Percentiles rank a stretch among this genome's conserved stretches.
These are phyloP conservation scores for Pichia sp. DNA, from an alignment of 1,139 yeast species.

Conservation along the genomic window DNA sequence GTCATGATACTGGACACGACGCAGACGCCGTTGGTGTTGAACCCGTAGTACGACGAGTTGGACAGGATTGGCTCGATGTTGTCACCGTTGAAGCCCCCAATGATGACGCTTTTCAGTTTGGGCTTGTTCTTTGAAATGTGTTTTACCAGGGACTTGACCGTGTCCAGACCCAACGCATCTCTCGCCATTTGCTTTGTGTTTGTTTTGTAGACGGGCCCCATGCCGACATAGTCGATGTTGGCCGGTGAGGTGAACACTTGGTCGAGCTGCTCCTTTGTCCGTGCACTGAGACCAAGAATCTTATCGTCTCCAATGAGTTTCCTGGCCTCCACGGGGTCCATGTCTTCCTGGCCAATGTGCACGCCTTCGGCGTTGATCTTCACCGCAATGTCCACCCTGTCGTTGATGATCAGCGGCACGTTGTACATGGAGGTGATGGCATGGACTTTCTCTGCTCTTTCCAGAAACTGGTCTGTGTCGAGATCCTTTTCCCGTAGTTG, in stretches of 20 bases:
- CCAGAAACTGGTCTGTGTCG: slow-evolving; percentile 62
- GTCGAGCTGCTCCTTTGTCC: slow-evolving; percentile 50
- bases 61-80: slow-evolving; percentile 54
- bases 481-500: slow-evolving; percentile 78
- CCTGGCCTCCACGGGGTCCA: slow-evolving; percentile 60
- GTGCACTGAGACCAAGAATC: slow-evolving; percentile 76
- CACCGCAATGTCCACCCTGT: slow-evolving; percentile 80
- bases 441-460: slow-evolving; percentile 56
- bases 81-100: slow-evolving; percentile 77
- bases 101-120: slow-evolving; percentile 58
- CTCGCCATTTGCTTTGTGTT: slow-evolving; percentile 53
- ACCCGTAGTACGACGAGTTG: slow-evolving; percentile 43
- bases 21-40: slow-evolving; percentile 68
- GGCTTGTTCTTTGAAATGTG: slow-evolving; percentile 37
- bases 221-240: slow-evolving; percentile 64
- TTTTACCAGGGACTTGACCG: slow-evolving; percentile 50
- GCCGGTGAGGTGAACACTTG: slow-evolving; percentile 46
- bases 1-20: slow-evolving; percentile 87
- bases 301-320: slow-evolving; percentile 61
- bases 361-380: slow-evolving; percentile 80
- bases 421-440: slow-evolving; percentile 49
- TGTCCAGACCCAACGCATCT: slow-evolving; percentile 59
- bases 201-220: slow-evolving; percentile 78
- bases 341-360: slow-evolving; percentile 92
- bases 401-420: slow-evolving; percentile 81